A percentile compares a stretch with the other conserved stretches of the same genome.
Evolutionary conservation across 2,329 filamentous ascomycete genomes (phyloP).

Genomic region (Epichloe uncinata): DNA sequence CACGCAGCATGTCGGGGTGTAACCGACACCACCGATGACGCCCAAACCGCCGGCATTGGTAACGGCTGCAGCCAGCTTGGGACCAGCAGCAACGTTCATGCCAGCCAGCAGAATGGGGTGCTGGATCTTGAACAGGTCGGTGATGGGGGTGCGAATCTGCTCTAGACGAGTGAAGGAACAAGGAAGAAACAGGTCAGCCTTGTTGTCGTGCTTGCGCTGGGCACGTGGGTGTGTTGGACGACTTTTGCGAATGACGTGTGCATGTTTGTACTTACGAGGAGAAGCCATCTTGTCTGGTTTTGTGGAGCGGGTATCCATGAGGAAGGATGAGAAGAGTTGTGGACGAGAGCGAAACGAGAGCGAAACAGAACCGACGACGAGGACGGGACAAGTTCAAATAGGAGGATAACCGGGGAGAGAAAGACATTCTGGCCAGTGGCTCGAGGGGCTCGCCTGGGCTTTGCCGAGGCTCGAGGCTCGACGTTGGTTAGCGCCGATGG

Average conservation of each 20-base stretch:
- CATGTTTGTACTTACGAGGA: conserved; percentile 9
- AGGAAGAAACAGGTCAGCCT: not conserved
- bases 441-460: not conserved
- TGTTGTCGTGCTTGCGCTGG: too few relatives aligned
- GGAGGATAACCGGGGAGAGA: not conserved
- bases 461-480: conserved; percentile 4
- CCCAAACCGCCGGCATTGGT: conserved; percentile 94
- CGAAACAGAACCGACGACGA: not conserved
- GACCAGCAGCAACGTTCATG: conserved; percentile 98
- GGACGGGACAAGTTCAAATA: not conserved
- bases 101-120: conserved; percentile 91
- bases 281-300: conserved; percentile 6
- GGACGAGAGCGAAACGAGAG: not conserved
- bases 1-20: conserved; percentile 92
- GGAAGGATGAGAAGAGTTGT: not conserved
- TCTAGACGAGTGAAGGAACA: conserved; percentile 11
- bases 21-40: conserved; percentile 89
- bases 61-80: conserved; percentile 90
- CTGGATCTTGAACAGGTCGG: conserved; percentile 95
- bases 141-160: conserved; percentile 73
- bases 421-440: not conserved
- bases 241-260: not conserved
- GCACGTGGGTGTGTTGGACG: not conserved
- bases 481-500: not conserved
- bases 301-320: not conserved